phyloP scores from a whole-genome alignment of 2,329 filamentous ascomycete species.

The Aspergillus alliaceus region DNA sequence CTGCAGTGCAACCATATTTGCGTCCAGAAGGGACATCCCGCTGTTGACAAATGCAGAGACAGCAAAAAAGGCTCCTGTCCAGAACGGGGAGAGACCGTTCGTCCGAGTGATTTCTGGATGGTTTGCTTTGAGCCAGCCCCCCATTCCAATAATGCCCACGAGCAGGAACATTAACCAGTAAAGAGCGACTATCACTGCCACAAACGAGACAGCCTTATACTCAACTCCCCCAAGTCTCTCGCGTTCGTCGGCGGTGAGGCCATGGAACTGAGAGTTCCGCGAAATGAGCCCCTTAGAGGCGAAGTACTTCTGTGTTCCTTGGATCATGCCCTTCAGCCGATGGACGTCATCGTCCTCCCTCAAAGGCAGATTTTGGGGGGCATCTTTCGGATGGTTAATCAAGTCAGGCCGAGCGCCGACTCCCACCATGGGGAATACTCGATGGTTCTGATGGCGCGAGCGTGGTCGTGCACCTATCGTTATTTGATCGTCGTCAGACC shows the following conservation, averaged over 20 bases:
- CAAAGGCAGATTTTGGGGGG: conserved; percentile 19
- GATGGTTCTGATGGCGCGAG: conserved; percentile 23
- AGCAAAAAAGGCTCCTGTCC: conserved; percentile 51
- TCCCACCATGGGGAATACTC: conserved; percentile 36
- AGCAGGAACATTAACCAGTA: conserved; percentile 51
- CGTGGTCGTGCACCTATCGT: conserved; percentile 20
- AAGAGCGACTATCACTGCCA: conserved; percentile 39
- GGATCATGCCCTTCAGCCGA: conserved; percentile 24
- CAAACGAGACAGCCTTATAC: conserved; percentile 40
- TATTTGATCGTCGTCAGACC: conserved; percentile 33
- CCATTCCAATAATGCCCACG: conserved; percentile 48
- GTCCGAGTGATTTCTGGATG: conserved; percentile 37
- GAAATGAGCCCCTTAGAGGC: conserved; percentile 35
- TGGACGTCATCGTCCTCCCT: conserved; percentile 18
- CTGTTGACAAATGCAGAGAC: conserved; percentile 57
- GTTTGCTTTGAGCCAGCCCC: conserved; percentile 47
- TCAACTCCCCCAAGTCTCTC: conserved; percentile 45
- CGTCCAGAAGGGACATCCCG: conserved; percentile 55
- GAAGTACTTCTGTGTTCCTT: conserved; percentile 32
- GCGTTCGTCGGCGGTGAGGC: conserved; percentile 45
- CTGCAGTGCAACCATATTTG: conserved; percentile 52
- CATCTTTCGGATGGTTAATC: conserved; percentile 34
- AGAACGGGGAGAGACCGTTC: conserved; percentile 53
- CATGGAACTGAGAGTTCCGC: conserved; percentile 53
- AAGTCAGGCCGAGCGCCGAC: conserved; percentile 36